phyloP scores from a whole-genome alignment of 306 rosid species.

The Fagus sylvatica region DNA sequence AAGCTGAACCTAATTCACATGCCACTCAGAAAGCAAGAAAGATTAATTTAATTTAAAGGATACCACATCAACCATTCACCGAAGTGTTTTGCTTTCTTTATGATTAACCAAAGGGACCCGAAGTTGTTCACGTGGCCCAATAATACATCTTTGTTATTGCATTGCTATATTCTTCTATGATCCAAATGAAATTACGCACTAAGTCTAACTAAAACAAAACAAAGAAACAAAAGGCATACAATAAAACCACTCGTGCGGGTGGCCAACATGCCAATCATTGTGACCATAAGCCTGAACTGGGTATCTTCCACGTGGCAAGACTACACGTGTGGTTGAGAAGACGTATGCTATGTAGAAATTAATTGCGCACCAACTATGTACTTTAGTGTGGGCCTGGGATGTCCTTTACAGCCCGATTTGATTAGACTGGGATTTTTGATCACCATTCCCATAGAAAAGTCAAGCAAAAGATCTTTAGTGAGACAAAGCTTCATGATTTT shows the following conservation, averaged over 20 bases:
- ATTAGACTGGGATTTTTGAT: constrained; percentile 35
- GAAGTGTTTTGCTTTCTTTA: neutral
- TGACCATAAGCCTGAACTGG: constrained; percentile 28
- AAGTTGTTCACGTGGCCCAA: neutral
- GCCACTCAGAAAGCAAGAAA: neutral
- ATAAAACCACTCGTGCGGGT: constrained; percentile 65
- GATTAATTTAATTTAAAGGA: neutral
- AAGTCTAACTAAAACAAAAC: neutral
- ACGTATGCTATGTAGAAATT: constrained; percentile 19
- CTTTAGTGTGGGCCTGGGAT: constrained; percentile 20
- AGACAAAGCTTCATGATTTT: neutral
- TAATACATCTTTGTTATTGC: neutral
- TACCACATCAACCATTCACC: no score
- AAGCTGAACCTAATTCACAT: constrained; percentile 26
- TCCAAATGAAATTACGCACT: neutral
- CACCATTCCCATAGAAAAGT: constrained; percentile 7
- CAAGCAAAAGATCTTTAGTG: constrained; percentile 21
- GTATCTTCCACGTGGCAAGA: constrained; percentile 28
- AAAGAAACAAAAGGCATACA: neutral
- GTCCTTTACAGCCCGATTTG: constrained; percentile 38
- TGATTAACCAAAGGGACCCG: neutral
- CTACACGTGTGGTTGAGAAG: constrained; percentile 53
- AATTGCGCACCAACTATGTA: constrained; percentile 34
- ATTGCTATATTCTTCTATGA: no score
- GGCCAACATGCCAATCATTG: constrained; percentile 52